A percentile compares a stretch with the other conserved stretches of the same genome.
These are phyloP conservation scores for Pseudozyma pruni DNA, from an alignment of 1,284 basidiomycete genomes.

Conservation along the genomic window DNA sequence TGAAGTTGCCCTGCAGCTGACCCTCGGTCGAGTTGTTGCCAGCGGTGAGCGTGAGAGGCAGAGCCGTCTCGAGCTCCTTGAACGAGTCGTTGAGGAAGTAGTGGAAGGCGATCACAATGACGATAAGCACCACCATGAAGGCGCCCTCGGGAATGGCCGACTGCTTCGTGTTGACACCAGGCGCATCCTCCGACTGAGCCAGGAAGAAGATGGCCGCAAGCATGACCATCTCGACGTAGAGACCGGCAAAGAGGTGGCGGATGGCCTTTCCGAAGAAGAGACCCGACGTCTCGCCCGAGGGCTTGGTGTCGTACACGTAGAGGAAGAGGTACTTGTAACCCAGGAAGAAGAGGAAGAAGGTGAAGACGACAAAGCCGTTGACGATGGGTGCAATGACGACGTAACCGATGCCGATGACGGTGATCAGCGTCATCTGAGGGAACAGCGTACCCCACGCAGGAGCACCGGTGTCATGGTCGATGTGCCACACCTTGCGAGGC, in stretches of 20 bases:
- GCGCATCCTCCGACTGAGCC: slow-evolving; percentile 47
- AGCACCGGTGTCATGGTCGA: slow-evolving; percentile 77
- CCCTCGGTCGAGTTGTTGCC: slow-evolving; percentile 12
- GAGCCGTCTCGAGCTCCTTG: slow-evolving; percentile 52
- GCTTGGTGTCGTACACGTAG: slow-evolving; percentile 76
- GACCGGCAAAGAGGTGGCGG: slow-evolving; percentile 89
- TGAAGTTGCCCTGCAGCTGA: slow-evolving; percentile 14
- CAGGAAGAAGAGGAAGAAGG: slow-evolving; percentile 84
- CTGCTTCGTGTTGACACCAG: slow-evolving; percentile 28
- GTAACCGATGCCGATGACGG: slow-evolving; percentile 72
- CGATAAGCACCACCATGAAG: slow-evolving; percentile 84
- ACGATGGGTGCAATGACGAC: slow-evolving; percentile 92
- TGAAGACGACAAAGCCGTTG: slow-evolving; percentile 84
- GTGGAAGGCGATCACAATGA: slow-evolving; percentile 76
- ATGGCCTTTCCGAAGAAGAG: slow-evolving; percentile 95
- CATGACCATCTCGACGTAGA: slow-evolving; percentile 64
- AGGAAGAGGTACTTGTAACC: slow-evolving; percentile 72
- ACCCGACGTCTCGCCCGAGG: slow-evolving; percentile 85
- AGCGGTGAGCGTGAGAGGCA: slow-evolving; percentile 54
- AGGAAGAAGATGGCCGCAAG: slow-evolving; percentile 65
- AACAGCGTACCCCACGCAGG: slow-evolving; percentile 84
- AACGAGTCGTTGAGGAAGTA: slow-evolving; percentile 67
- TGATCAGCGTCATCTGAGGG: slow-evolving; percentile 61
- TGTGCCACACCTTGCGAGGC: slow-evolving; percentile 82
- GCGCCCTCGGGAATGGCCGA: slow-evolving; percentile 70